These are phyloP conservation scores for Caloboletus firmus DNA, from an alignment of 1,284 basidiomycete genomes.

Conservation along the genomic window DNA sequence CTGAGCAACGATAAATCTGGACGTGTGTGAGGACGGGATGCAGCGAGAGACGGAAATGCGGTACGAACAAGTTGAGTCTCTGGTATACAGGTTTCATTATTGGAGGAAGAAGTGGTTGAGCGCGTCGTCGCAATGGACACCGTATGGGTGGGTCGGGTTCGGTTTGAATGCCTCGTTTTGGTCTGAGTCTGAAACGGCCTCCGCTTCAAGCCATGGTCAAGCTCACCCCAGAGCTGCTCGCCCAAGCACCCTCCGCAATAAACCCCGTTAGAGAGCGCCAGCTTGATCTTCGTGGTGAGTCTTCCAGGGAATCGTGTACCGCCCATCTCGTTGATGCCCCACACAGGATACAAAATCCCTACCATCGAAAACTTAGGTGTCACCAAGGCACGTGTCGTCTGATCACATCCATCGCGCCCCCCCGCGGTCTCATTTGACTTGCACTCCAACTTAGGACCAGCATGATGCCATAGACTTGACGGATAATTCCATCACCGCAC, in stretches of 20 bases:
- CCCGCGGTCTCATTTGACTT: conserved; percentile 13
- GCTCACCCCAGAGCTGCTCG: conserved; percentile 90
- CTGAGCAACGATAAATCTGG: conserved; percentile 64
- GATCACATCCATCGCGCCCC: conserved; percentile 18
- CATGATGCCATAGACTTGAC: conserved; percentile 95
- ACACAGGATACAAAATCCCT: conserved; percentile 90
- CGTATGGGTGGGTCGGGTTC: background rate
- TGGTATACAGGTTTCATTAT: conserved; percentile 74
- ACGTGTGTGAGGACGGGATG: conserved; percentile 4
- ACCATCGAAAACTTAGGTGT: conserved; percentile 99
- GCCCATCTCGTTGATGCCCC: conserved; percentile 24
- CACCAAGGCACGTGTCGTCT: conserved; percentile 64
- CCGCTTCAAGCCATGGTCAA: conserved; percentile 60
- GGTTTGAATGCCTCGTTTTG: conserved; percentile 30
- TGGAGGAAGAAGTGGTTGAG: conserved; percentile 27
- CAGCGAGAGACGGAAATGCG: background rate
- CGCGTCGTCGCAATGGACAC: conserved; percentile 10
- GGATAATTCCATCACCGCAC: conserved; percentile 88
- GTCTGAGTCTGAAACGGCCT: conserved; percentile 51
- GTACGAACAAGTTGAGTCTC: conserved; percentile 64
- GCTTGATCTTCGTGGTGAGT: conserved; percentile 88
- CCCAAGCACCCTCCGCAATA: conserved; percentile 73
- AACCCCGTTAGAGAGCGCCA: conserved; percentile 94
- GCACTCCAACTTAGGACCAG: conserved; percentile 61
- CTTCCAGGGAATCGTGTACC: conserved; percentile 19